Evolutionary conservation across 2,329 filamentous ascomycete species (phyloP), one percentile per base, ranked within the genome.

Genomic region (Fusarium algeriense): DNA sequence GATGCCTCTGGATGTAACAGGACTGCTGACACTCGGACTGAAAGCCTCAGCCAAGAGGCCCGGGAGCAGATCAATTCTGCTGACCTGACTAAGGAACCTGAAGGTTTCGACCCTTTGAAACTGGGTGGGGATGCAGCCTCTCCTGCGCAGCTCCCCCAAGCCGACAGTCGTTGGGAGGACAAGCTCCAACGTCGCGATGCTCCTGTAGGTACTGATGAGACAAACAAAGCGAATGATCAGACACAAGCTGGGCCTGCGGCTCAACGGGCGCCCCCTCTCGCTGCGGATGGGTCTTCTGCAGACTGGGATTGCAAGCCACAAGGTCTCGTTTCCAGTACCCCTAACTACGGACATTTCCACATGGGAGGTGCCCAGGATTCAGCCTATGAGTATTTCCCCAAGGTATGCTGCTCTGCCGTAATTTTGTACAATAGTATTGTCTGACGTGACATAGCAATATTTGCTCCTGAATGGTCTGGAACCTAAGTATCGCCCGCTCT

Each of bases 1-100:
- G 93, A 97, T 81, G 90, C 92, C 13, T 92, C 91, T 30, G 94
- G 94, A 8, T 97, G 94, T 79, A 91, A 93, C 75, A 85, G 82
- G 62, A 86, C 87, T 2, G 85, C 84, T 1, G 79, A 79, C 14
- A 73, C 74, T 7, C 44, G 76, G 23, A 61, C 71, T 9, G 69
- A 77, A 50, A 69, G 68, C 26, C 74, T 80, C 19, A 84, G 80
- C 56, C 56, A 73, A 19, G 78, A 80, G 34, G 81, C 80, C 1
- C 78, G 83, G 73, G 70, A 78, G 15, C 80, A 81, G 55, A 54
- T 80, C 7, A 80, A 83, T 26, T 78, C 79, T 2, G 74, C 78
- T 14, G 77, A 77, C 3, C 75, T 76, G 6, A 52, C 68, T 5
- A 60, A 71, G 8, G 72, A 80, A 14, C 77, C 80, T 2, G 37